Evolutionary conservation across 371 early-diverging fungal species (phyloP).

Genomic region (Mortierella sp.): DNA sequence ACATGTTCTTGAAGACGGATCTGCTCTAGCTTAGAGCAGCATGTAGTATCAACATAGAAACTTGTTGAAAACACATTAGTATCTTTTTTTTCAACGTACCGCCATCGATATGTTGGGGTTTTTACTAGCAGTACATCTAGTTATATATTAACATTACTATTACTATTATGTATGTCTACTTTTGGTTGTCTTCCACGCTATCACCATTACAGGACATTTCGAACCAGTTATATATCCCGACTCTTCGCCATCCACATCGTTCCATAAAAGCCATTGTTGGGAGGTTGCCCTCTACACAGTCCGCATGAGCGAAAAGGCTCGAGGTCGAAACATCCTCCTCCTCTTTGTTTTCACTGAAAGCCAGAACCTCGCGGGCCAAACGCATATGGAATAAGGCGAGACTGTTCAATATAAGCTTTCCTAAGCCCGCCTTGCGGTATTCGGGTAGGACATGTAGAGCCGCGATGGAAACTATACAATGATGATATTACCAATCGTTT

Average conservation of each 20-base stretch:
- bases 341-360: background rate
- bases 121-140: too few relatives aligned
- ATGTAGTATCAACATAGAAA: too few relatives aligned
- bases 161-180: too few relatives aligned
- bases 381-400: constrained; percentile 27
- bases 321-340: constrained; percentile 1
- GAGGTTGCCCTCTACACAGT: constrained; percentile 27
- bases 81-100: too few relatives aligned
- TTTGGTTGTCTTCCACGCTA: background rate
- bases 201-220: background rate
- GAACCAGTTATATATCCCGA: constrained; percentile 32
- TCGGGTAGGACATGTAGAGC: constrained; percentile 45
- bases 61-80: too few relatives aligned
- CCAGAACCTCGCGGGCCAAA: constrained; percentile 20
- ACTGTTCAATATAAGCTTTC: constrained; percentile 21
- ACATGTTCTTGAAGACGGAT: constrained; percentile 28
- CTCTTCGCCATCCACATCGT: constrained; percentile 41
- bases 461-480: constrained; percentile 35
- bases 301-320: constrained; percentile 38
- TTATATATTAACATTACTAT: too few relatives aligned
- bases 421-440: constrained; percentile 40
- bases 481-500: background rate
- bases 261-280: constrained; percentile 45
- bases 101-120: too few relatives aligned
- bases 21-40: constrained; percentile 12